These are phyloP conservation scores for Hordeum pubiflorum DNA, from an alignment of 202 grass and related monocot species.

Conservation along the genomic window DNA sequence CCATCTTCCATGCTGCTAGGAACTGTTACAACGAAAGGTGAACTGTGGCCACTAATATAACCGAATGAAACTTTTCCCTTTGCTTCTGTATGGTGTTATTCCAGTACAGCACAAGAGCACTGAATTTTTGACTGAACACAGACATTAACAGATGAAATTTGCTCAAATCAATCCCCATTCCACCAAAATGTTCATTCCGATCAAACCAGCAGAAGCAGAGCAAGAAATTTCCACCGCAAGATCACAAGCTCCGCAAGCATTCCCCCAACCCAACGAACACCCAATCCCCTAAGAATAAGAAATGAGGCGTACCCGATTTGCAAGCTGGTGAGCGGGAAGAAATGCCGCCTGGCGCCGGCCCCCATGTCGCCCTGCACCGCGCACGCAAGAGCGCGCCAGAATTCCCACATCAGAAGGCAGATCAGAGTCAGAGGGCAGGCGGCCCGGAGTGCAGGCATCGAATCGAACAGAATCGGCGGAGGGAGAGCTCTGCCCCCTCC, in stretches of 20 bases:
- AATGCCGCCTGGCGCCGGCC: slow-evolving; percentile 36
- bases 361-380: slow-evolving; percentile 31
- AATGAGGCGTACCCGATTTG: slow-evolving; percentile 55
- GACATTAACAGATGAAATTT: not conserved
- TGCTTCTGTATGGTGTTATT: not conserved
- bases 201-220: not conserved
- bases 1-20: not conserved
- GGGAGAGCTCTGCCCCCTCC: not conserved
- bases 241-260: not conserved
- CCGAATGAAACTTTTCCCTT: not conserved
- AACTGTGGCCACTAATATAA: not conserved
- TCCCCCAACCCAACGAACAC: not conserved
- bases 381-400: not conserved
- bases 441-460: not conserved
- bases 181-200: not conserved
- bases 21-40: not conserved
- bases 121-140: not conserved
- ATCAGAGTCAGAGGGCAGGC: slow-evolving; percentile 5
- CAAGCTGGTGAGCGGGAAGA: slow-evolving; percentile 72
- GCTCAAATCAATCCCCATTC: not conserved
- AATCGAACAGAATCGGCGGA: not conserved
- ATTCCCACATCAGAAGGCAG: slow-evolving; percentile 2
- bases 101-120: not conserved
- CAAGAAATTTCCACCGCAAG: not conserved
- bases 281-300: not conserved